These are phyloP conservation scores for Nigrospora sphaerica DNA, from an alignment of 2,329 filamentous ascomycete genomes.

Conservation along the genomic window DNA sequence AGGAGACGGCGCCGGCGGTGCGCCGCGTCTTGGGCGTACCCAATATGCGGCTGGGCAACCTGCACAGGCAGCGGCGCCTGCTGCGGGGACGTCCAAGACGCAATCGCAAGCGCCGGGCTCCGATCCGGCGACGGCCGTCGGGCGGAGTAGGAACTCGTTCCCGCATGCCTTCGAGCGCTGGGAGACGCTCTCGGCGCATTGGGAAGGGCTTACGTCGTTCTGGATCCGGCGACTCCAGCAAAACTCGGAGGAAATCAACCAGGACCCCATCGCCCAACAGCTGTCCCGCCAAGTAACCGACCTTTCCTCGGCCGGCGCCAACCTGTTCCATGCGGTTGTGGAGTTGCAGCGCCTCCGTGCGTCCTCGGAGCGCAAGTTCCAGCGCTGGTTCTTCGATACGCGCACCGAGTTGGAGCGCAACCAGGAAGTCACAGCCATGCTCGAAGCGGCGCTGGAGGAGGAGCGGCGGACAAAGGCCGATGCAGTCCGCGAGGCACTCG, in stretches of 20 bases:
- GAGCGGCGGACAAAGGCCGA: slow-evolving; percentile 67
- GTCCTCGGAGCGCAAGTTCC: slow-evolving; percentile 94
- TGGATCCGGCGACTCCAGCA: slow-evolving; percentile 93
- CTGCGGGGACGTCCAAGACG: slow-evolving; percentile 23
- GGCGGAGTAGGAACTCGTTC: slow-evolving; percentile 59
- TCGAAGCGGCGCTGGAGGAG: slow-evolving; percentile 68
- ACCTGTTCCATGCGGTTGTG: slow-evolving; percentile 94
- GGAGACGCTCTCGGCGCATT: slow-evolving; percentile 94
- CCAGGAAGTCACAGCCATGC: slow-evolving; percentile 72
- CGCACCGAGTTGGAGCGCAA: slow-evolving; percentile 78
- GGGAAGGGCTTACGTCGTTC: slow-evolving; percentile 95
- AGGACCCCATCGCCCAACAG: slow-evolving; percentile 78
- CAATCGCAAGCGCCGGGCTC: slow-evolving; percentile 16
- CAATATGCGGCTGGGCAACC: slow-evolving; percentile 11
- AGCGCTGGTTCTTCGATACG: slow-evolving; percentile 97
- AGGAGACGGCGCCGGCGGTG: slow-evolving; percentile 6
- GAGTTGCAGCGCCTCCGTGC: slow-evolving; percentile 90
- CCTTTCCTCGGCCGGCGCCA: slow-evolving; percentile 92
- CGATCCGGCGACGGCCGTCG: slow-evolving; percentile 22
- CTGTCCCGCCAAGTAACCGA: slow-evolving; percentile 92
- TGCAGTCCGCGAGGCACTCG: slow-evolving; percentile 57
- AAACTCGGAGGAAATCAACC: slow-evolving; percentile 77
- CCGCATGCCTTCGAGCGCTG: slow-evolving; percentile 96
- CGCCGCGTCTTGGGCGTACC: slow-evolving; percentile 17
- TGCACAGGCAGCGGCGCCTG: slow-evolving; percentile 4